Percentiles rank a stretch among this genome's conserved stretches.
phyloP scores from a whole-genome alignment of 192 early-diverging fungal species.

The Thoreauomyces humboldtii region DNA sequence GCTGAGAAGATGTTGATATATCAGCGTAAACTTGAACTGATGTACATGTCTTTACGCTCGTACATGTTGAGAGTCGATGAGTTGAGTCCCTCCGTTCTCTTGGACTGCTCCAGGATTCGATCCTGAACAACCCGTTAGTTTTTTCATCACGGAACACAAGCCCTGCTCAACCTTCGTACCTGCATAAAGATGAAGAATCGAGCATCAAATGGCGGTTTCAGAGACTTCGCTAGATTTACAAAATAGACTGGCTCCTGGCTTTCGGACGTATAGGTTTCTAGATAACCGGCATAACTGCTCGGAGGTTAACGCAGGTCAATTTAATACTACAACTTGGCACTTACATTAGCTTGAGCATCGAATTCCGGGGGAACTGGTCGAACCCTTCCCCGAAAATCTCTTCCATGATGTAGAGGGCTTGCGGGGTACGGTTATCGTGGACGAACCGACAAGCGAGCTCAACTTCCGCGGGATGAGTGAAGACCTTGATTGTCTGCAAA shows the following conservation, averaged over 20 bases:
- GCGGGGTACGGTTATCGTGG: conserved; percentile 17
- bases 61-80: conserved; percentile 32
- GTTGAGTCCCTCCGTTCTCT: conserved; percentile 26
- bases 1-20: conserved; percentile 2
- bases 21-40: too few relatives aligned
- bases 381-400: conserved; percentile 32
- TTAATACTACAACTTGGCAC: too few relatives aligned
- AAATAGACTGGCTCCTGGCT: conserved; percentile 3
- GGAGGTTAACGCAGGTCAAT: too few relatives aligned
- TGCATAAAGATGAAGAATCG: conserved; percentile 33
- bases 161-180: neutral
- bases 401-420: conserved; percentile 28
- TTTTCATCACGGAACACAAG: neutral
- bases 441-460: conserved; percentile 27
- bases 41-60: neutral
- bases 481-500: conserved; percentile 21
- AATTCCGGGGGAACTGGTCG: conserved; percentile 21
- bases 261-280: conserved; percentile 6
- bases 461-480: conserved; percentile 15
- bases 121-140: neutral
- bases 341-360: conserved; percentile 23
- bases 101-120: conserved; percentile 21
- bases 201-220: conserved; percentile 26
- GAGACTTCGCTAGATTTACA: conserved; percentile 11
- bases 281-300: conserved; percentile 19